These are phyloP conservation scores for Craterostigma plantagineum DNA, from an alignment of 257 asterid species.

Conservation along the genomic window DNA sequence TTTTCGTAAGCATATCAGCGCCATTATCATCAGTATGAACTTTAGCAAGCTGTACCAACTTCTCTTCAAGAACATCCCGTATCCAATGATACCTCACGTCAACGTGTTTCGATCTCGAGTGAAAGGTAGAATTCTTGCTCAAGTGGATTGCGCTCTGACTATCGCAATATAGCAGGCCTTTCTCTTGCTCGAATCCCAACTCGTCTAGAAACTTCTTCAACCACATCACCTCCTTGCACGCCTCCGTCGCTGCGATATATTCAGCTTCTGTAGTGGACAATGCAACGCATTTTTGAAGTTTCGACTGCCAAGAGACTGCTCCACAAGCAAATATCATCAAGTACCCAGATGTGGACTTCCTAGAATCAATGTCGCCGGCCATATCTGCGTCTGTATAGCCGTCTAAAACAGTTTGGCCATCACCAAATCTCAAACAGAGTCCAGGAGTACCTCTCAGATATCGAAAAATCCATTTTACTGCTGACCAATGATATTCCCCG, in stretches of 20 bases:
- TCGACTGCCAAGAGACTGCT: neutral
- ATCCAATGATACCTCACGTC: neutral
- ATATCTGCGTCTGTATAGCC: neutral
- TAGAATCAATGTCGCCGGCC: too few relatives aligned
- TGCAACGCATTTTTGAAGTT: neutral
- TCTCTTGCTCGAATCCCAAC: neutral
- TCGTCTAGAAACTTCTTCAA: neutral
- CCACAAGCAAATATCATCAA: neutral
- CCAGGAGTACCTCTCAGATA: neutral
- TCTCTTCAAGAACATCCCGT: neutral
- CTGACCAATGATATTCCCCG: neutral
- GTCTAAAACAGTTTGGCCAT: neutral
- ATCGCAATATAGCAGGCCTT: neutral
- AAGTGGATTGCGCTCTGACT: conserved; percentile 2
- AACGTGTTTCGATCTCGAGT: neutral
- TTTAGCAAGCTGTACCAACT: neutral
- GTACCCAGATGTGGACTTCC: neutral
- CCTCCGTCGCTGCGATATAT: neutral
- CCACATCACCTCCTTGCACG: neutral
- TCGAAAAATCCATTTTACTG: neutral
- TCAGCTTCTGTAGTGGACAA: neutral
- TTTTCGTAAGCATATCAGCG: conserved; percentile 1
- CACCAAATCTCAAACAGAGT: neutral
- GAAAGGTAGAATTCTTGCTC: neutral
- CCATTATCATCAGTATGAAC: conserved; percentile 2